These are phyloP conservation scores for Hemileccinum impolitum DNA, from an alignment of 768 basidiomycete genomes.

Conservation along the genomic window DNA sequence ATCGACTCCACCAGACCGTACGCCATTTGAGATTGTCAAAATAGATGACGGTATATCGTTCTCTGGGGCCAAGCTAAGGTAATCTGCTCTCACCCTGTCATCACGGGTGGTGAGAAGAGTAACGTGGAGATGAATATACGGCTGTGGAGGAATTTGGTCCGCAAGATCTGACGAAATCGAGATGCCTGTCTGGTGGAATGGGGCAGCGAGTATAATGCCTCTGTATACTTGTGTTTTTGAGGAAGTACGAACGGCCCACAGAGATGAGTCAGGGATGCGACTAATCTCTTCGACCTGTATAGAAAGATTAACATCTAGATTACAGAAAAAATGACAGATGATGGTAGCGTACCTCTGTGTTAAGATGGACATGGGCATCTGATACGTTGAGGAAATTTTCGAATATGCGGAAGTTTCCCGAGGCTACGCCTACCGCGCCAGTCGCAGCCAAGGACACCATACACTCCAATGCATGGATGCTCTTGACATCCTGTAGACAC, in stretches of 20 bases:
- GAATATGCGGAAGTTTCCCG: conserved; percentile 86
- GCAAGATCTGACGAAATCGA: conserved; percentile 46
- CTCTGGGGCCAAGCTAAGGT: conserved; percentile 57
- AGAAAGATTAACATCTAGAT: not conserved
- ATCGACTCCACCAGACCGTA: conserved; percentile 47
- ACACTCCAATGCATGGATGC: conserved; percentile 78
- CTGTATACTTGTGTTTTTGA: conserved; percentile 53
- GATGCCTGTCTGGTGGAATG: conserved; percentile 70
- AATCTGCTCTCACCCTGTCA: conserved; percentile 53
- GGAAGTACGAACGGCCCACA: conserved; percentile 53
- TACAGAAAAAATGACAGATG: not conserved
- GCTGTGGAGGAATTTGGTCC: conserved; percentile 58
- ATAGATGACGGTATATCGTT: conserved; percentile 56
- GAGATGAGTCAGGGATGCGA: conserved; percentile 39
- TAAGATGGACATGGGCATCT: conserved; percentile 64
- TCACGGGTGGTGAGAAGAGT: conserved; percentile 83
- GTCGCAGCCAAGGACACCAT: conserved; percentile 66
- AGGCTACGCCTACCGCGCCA: conserved; percentile 61
- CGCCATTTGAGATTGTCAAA: conserved; percentile 69
- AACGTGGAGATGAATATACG: conserved; percentile 84
- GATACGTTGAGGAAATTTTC: conserved; percentile 73
- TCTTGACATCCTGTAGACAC: conserved; percentile 51
- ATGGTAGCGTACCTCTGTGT: conserved; percentile 53
- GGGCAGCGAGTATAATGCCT: conserved; percentile 83
- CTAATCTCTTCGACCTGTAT: conserved; percentile 52